Evolutionary conservation across 108 stramenopile species (phyloP).

Genomic region (Fragilaria radians): DNA sequence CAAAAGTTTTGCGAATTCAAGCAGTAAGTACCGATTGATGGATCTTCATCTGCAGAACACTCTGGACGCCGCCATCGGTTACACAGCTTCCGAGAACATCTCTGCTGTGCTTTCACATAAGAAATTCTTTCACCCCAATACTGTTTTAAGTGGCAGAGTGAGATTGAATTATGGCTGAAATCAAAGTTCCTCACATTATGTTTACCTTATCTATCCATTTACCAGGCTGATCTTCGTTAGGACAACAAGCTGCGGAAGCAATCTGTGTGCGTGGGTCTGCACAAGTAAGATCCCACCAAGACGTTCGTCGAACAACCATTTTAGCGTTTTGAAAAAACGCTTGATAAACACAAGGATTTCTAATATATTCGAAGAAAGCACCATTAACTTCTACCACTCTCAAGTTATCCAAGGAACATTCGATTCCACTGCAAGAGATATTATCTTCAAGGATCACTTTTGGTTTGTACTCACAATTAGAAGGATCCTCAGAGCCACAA

Average conservation of each 20-base stretch:
- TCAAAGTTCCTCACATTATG: neutral
- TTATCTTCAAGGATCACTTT: constrained; percentile 20
- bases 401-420: constrained; percentile 40
- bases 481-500: constrained; percentile 16
- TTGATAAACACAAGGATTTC: constrained; percentile 44
- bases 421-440: constrained; percentile 18
- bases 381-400: constrained; percentile 36
- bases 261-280: constrained; percentile 22
- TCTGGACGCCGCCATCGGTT: too few relatives aligned
- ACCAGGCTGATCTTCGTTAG: neutral
- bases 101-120: constrained; percentile 1
- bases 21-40: too few relatives aligned
- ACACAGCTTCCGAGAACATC: too few relatives aligned
- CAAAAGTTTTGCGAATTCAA: neutral
- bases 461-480: constrained; percentile 22
- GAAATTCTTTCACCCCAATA: constrained; percentile 10
- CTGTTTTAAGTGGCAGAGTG: too few relatives aligned
- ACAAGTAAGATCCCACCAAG: constrained; percentile 12
- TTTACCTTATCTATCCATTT: neutral
- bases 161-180: neutral
- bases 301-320: constrained; percentile 28
- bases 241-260: constrained; percentile 35
- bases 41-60: too few relatives aligned
- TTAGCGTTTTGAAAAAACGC: too few relatives aligned
- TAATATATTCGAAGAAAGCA: constrained; percentile 36